Evolutionary conservation across 2,329 filamentous ascomycete genomes (phyloP), one percentile per base, ranked within the genome.

Genomic region (Aspergillus carbonarius): DNA sequence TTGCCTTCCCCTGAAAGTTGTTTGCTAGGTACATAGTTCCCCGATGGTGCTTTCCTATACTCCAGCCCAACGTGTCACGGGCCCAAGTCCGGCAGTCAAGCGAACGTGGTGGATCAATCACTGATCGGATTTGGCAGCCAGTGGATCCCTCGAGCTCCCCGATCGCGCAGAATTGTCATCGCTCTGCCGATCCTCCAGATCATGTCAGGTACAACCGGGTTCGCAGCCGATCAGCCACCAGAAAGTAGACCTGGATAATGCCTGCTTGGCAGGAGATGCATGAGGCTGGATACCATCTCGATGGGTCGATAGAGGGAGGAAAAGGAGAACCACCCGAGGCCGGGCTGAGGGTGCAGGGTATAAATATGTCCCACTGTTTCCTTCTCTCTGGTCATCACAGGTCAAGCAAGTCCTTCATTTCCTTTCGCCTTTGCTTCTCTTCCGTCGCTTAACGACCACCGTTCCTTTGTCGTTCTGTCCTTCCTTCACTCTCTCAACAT

Each of bases 401-500:
- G 17, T 12, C 40, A 30, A 37, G 30, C 52, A 59, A 44, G 32
- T 54, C 46, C 39, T 25, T 56, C 40, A 8, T 12, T 46, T 12
- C n/a, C 32, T 49, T 39, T 47, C 44, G 35, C 48, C 32, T 10
- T 55, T 32, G 30, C 40, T 18, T 32, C 40, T 34, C 44, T 48
- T 58, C 58, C 39, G 35, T 63, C 59, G 15, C 57, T 59, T 57
- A 49, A 57, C 49, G 15, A 59, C 44, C 23, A 27, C 30, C 48
- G 37, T 39, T 54, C 57, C 20, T 58, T 56, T 40, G 47, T 25
- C 40, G 51, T 54, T 37, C 55, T 30, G 35, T 49, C 40, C 35
- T 56, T 58, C 59, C 54, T 23, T 47, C 35, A 55, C 54, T 54
- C 42, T 44, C 56, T 55, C 60, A 60, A 50, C n/a, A 66, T 66